Conservation (phyloP, 768 basidiomycete genomes). For the Termitomyces eurrhizus region DNA sequence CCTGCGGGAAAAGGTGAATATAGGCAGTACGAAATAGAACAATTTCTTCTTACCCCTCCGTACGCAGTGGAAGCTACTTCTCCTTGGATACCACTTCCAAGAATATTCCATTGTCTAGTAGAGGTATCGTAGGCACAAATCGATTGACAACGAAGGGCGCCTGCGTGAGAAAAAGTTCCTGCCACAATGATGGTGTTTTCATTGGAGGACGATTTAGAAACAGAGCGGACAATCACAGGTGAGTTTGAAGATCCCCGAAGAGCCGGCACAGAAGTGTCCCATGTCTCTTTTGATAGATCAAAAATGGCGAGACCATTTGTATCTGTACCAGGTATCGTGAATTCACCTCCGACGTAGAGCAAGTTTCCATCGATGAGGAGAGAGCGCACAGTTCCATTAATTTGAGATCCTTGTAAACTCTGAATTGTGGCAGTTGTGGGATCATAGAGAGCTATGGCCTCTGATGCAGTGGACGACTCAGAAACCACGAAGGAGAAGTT, state of each 20-base stretch:
- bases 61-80: slow-evolving; percentile 76
- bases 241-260: slow-evolving; percentile 54
- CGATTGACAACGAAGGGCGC: slow-evolving; percentile 66
- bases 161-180: slow-evolving; percentile 83
- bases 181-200: slow-evolving; percentile 70
- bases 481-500: slow-evolving; percentile 68
- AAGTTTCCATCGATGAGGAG: slow-evolving; percentile 66
- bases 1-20: slow-evolving; percentile 30
- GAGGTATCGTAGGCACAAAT: slow-evolving; percentile 74
- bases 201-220: slow-evolving; percentile 59
- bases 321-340: slow-evolving; percentile 52
- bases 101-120: slow-evolving; percentile 71
- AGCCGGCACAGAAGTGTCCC: slow-evolving; percentile 59
- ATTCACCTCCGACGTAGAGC: slow-evolving; percentile 85
- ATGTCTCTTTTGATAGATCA: slow-evolving; percentile 60
- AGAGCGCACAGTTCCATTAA: slow-evolving; percentile 75
- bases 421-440: slow-evolving; percentile 41
- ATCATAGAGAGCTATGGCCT: slow-evolving; percentile 73
- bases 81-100: slow-evolving; percentile 80
- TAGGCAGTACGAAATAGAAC: background rate
- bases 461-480: slow-evolving; percentile 36
- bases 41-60: slow-evolving; percentile 65
- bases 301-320: slow-evolving; percentile 78
- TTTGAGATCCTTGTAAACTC: slow-evolving; percentile 54
- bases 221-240: slow-evolving; percentile 63